Base-by-base conservation (phyloP, 2,329 filamentous ascomycete genomes). In the Phaeoacremonium minimum region DNA sequence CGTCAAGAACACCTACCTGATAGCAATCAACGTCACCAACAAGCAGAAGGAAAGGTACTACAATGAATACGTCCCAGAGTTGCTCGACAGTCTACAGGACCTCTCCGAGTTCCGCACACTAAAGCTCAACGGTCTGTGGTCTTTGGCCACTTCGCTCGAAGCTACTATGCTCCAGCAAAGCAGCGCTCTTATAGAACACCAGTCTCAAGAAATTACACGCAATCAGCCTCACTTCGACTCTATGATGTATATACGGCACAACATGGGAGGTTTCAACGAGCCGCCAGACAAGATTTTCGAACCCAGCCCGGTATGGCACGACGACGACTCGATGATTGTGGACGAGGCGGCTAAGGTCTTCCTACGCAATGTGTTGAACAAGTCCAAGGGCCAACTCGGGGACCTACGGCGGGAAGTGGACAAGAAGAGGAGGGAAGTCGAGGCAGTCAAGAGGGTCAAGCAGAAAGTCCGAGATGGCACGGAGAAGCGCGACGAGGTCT, bases 11-110 rank as follows among this genome's bases (percentile, higher is more conserved):
- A 89, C 86, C n/a, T 98, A 98, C 56, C 69, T 98, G 43, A 95
- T 98, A 53, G 77, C 81, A 43, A 95, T 98, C 66, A 95, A 95
- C 56, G 87, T 97, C 40, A 94, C 90, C 20, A 98, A 98, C 64
- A 95, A 93, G 67, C 83, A 95, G 55, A 98, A 97, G 67, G 89
- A 96, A 57, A 87, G 84, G 56, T 97, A 97, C 67, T 98, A 95
- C 56, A 85, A 97, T 57, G 89, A 96, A 60, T 97, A 97, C 59
- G 75, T 98, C 15, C 93, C 93, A 7, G 93, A 97, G 56, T 67
- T 97, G 40, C 75, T 98, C 56, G 87, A 97, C 64, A 90, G 90
- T 49, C 66, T 98, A 40, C 93, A 98, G 68, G 89, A 96, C 50
- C 76, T 98, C 35, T 89, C 86, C 42, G 90, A 98, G 64, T 94